Evolutionary conservation across 345 rosid genomes (phyloP).

Genomic region (Eucalyptus pauciflora): DNA sequence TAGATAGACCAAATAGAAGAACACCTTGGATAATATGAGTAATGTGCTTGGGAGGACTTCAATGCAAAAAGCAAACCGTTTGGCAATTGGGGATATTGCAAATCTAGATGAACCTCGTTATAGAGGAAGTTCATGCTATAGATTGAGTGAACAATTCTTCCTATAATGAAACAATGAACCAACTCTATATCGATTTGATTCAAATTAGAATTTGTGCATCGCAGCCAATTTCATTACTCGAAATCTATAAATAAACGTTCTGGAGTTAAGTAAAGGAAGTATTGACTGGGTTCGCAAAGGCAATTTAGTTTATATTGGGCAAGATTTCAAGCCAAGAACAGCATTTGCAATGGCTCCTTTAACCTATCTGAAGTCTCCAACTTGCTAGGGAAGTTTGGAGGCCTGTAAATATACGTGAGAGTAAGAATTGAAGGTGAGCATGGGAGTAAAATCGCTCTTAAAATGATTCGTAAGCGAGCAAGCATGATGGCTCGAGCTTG

Average conservation of each 20-base stretch:
- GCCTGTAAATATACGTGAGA: not conserved
- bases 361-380: not conserved
- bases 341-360: not conserved
- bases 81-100: not conserved
- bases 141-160: not conserved
- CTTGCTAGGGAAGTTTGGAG: not conserved
- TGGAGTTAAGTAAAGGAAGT: not conserved
- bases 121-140: not conserved
- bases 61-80: not conserved
- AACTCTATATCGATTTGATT: not conserved
- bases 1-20: no score
- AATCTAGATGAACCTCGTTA: not conserved
- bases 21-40: not conserved
- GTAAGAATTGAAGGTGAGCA: not conserved
- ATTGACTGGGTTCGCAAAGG: not conserved
- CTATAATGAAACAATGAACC: not conserved
- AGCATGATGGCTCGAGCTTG: not conserved
- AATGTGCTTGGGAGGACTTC: not conserved
- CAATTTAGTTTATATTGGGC: not conserved
- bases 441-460: not conserved
- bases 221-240: no score
- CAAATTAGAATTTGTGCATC: not conserved
- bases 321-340: not conserved
- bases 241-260: not conserved
- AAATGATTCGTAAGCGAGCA: not conserved